Evolutionary conservation across 176 grass and related monocot genomes (phyloP), one percentile per base, ranked within the genome.

Genomic region (Lolium perenne): DNA sequence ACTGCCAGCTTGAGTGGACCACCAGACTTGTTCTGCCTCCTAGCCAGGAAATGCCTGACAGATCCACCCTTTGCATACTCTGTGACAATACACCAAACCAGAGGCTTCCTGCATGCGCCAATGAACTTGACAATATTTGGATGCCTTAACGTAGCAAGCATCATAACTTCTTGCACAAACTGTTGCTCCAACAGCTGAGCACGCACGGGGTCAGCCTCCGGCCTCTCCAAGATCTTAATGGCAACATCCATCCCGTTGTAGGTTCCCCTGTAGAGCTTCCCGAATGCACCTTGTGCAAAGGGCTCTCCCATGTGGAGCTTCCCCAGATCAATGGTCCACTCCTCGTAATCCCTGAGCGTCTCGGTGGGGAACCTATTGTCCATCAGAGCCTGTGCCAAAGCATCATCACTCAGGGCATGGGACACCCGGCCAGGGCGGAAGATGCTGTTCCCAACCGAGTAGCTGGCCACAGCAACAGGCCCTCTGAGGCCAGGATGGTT

Each of bases 221-320:
- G 94, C 60, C 80, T 89, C 78, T 96, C 94, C 78, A 94, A 78
- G 60, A 96, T 87, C 89, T 96, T 96, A 81, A 96, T 93, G 25
- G 94, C 94, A 7, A 96, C 91, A 84, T 96, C 89, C 47, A 89
- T 83, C 1, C 91, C 91, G 18, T 96, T 93, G 82, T 94, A 96
- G 18, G 89, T 96, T 22, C 94, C 94, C 65, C 71, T 91, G 48
- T 96, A 96, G 5, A 96, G 89, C 74, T 93, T 96, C 18, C 94
- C 94, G 71, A 93, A 96, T 55, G 94, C 94, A 50, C 94, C 94
- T 70, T 96, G 94, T 8, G 94, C 91, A 85, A 96, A 96, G 15
- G 94, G 80, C 86, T 86, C 49, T 10, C 94, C 94, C 60, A 96
- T 73, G 67, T 94, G 86, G 17, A 96, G 89, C 78, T 94, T 93